Percentiles rank a stretch among this genome's conserved stretches.
Conservation (phyloP, 345 rosid genomes). For the Crucihimalaya himalaica region DNA sequence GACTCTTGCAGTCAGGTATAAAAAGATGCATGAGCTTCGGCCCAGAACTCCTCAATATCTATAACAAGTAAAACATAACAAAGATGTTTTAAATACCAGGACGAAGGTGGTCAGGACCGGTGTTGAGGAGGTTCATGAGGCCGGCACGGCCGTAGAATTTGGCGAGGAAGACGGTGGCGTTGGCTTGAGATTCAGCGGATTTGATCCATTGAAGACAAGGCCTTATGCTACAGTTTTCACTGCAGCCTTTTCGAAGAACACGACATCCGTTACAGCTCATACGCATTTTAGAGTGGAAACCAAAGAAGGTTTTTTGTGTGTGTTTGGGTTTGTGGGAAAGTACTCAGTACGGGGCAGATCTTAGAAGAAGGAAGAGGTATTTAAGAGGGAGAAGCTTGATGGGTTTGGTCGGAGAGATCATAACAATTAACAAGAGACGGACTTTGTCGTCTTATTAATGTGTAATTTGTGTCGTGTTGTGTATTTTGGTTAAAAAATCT, state of each 20-base stretch:
- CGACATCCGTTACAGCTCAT: conserved; percentile 99
- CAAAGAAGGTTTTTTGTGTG: not conserved
- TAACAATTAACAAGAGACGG: not conserved
- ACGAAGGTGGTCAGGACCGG: conserved; percentile 93
- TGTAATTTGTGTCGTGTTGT: conserved; percentile 24
- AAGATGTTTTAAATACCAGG: conserved; percentile 55
- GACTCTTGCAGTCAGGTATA: not conserved
- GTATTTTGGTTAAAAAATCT: not conserved
- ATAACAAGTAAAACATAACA: not conserved
- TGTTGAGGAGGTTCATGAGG: conserved; percentile 93
- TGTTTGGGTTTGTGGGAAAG: conserved; percentile 3
- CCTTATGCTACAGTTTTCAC: conserved; percentile 84
- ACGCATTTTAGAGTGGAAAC: conserved; percentile 50
- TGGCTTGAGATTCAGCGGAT: conserved; percentile 80
- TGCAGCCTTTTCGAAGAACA: conserved; percentile 93
- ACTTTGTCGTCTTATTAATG: not conserved
- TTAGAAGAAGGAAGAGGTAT: conserved; percentile 8
- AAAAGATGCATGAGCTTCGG: not conserved
- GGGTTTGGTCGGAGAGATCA: conserved; percentile 35
- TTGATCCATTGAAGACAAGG: conserved; percentile 99
- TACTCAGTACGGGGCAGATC: conserved; percentile 30
- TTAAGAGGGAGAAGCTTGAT: conserved; percentile 21
- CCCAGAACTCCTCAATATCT: not conserved
- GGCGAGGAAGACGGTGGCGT: conserved; percentile 97
- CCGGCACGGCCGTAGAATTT: conserved; percentile 98